These are phyloP conservation scores for Phytopythium sindhum DNA, from an alignment of 352 stramenopile genomes.

Conservation along the genomic window DNA sequence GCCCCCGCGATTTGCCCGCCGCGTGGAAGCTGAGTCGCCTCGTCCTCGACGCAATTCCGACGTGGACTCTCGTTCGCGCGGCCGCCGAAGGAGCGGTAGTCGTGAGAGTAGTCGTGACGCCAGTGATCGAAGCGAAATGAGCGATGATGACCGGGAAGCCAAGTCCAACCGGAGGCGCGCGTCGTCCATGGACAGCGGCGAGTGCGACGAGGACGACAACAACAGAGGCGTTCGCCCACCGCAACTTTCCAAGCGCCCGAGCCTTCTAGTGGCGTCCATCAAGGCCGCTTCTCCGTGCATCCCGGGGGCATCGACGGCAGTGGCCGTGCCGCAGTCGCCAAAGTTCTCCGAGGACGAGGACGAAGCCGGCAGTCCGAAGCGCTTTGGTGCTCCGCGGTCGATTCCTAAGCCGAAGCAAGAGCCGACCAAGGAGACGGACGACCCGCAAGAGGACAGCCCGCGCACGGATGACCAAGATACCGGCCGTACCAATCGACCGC, in stretches of 20 bases:
- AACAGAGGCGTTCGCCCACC: neutral
- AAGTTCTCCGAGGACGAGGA: conserved; percentile 35
- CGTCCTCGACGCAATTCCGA: conserved; percentile 7
- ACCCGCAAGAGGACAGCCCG: conserved; percentile 39
- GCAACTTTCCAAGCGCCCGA: conserved; percentile 9
- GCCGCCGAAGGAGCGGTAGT: conserved; percentile 5
- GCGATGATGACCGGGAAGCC: conserved; percentile 23
- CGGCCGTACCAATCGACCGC: neutral
- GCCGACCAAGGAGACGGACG: conserved; percentile 23
- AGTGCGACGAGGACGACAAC: conserved; percentile 15
- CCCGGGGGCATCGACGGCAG: conserved; percentile 10
- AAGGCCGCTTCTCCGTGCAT: conserved; percentile 33
- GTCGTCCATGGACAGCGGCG: conserved; percentile 21
- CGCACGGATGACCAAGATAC: conserved; percentile 11
- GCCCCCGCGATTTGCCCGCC: neutral
- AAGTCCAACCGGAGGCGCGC: conserved; percentile 9
- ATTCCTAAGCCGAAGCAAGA: conserved; percentile 15
- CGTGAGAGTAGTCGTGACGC: neutral
- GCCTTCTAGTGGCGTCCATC: conserved; percentile 57
- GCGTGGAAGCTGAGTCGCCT: neutral
- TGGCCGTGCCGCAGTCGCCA: conserved; percentile 8
- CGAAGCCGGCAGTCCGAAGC: conserved; percentile 8
- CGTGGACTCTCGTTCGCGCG: neutral
- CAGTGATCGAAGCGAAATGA: conserved; percentile 20
- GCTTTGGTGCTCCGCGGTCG: neutral